Base-by-base conservation (phyloP, 2,329 filamentous ascomycete species). In the Aspergillus texensis region DNA sequence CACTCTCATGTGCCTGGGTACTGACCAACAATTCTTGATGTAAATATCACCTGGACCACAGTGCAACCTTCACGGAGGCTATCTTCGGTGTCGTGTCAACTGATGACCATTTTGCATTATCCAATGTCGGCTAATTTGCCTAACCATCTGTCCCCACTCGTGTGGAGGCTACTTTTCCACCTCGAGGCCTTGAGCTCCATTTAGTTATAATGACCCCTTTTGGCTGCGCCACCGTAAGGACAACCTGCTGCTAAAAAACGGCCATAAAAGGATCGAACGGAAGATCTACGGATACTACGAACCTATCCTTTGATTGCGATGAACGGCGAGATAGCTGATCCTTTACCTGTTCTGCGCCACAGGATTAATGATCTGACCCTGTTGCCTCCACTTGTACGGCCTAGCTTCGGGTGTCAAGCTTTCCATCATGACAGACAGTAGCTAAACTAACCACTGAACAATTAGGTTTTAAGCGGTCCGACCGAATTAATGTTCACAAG, bases 81-180 rank as follows among this genome's bases (percentile, higher is more conserved):
- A n/a, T 34, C 32, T 39, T 54, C 4, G 11, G n/a, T 34, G n/a
- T 16, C 30, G 52, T 34, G 32, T 21, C 32, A 50, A 54, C 61
- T 65, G 58, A 68, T 66, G 61, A 60, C 66, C 63, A 67, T 66
- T 62, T 63, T 66, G 62, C 64, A 68, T 65, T 55, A 61, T 53
- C 58, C 53, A 61, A 52, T 19, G 19, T 34, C 30, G 32, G 45
- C 57, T 59, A 26, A 45, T 48, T 52, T 53, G n/a, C 57, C 34
- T 16, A 5, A 16, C 34, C 19, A 34, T 41, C 45, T 36, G 57
- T 21, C 57, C 21, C 45, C 57, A 59, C 57, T 28, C 6, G 43
- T 30, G 57, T 34, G 30, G 45, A 57, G 30, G 48, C 28, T 52
- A 11, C 19, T 54, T 39, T 54, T 30, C 32, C 19, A 11, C 24